Evolutionary conservation across 257 asterid species (phyloP).

Genomic region (Primulina eburnea): DNA sequence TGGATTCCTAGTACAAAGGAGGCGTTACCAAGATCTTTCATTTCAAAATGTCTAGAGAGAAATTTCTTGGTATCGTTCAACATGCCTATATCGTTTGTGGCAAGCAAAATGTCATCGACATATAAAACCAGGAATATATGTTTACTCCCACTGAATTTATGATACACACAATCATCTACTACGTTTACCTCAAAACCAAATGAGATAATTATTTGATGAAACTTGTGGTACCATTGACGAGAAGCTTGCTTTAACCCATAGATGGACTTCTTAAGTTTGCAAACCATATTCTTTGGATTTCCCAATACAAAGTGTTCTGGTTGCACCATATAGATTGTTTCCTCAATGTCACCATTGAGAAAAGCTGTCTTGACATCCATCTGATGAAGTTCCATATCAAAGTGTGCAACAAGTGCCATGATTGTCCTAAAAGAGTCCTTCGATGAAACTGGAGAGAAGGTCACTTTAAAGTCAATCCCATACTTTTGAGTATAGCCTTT

Average conservation of each 20-base stretch:
- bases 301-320: background rate
- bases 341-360: background rate
- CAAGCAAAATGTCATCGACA: background rate
- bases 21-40: too few species aligned
- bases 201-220: background rate
- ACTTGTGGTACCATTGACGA: background rate
- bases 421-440: background rate
- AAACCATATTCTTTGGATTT: background rate
- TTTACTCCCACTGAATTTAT: too few species aligned
- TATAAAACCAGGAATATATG: too few species aligned
- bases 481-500: background rate
- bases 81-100: too few species aligned
- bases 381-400: background rate
- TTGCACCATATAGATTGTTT: too few species aligned
- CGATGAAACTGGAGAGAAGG: background rate
- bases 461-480: background rate
- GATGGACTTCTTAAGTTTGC: background rate
- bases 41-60: too few species aligned
- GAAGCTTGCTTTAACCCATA: background rate
- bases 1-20: too few species aligned
- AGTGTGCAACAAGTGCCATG: background rate
- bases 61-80: too few species aligned
- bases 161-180: too few species aligned
- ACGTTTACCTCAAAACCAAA: too few species aligned
- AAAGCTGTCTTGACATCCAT: background rate